Base-by-base conservation (phyloP, 75 land plant genomes). In the Pinus tabuliformis region DNA sequence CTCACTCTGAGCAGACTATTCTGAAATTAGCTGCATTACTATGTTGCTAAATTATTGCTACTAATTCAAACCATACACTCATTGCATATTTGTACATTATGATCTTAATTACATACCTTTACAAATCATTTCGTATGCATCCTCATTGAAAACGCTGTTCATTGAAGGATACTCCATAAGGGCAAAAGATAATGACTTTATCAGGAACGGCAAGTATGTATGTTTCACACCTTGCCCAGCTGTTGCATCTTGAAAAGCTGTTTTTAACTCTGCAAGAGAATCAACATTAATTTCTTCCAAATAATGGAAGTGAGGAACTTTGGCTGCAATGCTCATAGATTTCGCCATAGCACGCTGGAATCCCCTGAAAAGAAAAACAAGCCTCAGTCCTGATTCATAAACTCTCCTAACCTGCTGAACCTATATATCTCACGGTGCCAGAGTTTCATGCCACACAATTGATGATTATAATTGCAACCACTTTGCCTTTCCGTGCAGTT, bases 231-330 rank as follows among this genome's bases (percentile, higher is more conserved):
- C 77, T 58, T 84, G 83, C 58, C 88, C 88, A 66, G 85, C 42
- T 62, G 82, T 90, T 59, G 80, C 82, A 14, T 82, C 74, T 66
- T 88, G 91, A 78, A 97, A 92, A 22, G 84, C 39, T 7, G 77
- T 71, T 78, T 91, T 95, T n/a, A 97, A 86, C 73, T 91, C 52
- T 20, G 87, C 78, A 65, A 97, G 86, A 11, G 90, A 76, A 79
- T 95, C 82, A 79, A 91, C 84, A 49, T 84, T 85, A 42, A 97
- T 83, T 75, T 97, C 99, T 77, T 97, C 99, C 42, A 92, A 74
- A 80, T 91, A 96, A 77, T 95, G 91, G 79, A 95, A 97, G 80
- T 97, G 99, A 52, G 99, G 99, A 81, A 97, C 85, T 74, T 90
- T 88, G 24, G 94, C 98, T 60, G 99, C 99, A 78, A 92, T 84